Conservation (phyloP, 2,329 filamentous ascomycete genomes). For the Aspergillus luchuensis region DNA sequence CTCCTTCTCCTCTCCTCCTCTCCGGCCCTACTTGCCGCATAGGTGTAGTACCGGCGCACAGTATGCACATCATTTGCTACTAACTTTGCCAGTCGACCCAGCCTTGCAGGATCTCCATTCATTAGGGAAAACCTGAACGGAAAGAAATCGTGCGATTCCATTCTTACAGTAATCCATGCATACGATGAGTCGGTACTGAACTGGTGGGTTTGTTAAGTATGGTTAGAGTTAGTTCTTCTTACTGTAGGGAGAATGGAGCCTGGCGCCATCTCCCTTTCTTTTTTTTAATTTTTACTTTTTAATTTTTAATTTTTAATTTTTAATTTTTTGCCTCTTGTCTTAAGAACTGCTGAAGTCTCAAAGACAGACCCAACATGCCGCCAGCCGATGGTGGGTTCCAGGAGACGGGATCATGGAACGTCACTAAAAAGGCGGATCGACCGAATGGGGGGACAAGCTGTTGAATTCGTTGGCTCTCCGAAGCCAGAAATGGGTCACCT, state of each 20-base stretch:
- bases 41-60: constrained; percentile 6
- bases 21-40: background rate
- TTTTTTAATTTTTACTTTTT: too few relatives aligned
- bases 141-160: background rate
- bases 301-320: too few relatives aligned
- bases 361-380: constrained; percentile 9
- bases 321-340: too few relatives aligned
- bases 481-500: background rate
- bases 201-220: background rate
- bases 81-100: constrained; percentile 3
- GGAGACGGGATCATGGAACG: constrained; percentile 22
- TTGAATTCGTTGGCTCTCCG: constrained; percentile 5
- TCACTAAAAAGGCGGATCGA: constrained; percentile 19
- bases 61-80: constrained; percentile 11
- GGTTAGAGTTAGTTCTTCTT: background rate
- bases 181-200: background rate
- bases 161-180: background rate
- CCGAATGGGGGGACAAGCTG: background rate
- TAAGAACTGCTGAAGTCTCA: background rate
- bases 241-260: too few relatives aligned
- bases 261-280: too few relatives aligned
- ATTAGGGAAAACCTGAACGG: background rate
- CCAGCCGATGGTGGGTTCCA: constrained; percentile 21
- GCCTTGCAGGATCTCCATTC: constrained; percentile 13
- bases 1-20: background rate